Percentiles rank a stretch among this genome's conserved stretches.
Evolutionary conservation across 768 basidiomycete species (phyloP).

Genomic region (Xerocomus spinulosus): DNA sequence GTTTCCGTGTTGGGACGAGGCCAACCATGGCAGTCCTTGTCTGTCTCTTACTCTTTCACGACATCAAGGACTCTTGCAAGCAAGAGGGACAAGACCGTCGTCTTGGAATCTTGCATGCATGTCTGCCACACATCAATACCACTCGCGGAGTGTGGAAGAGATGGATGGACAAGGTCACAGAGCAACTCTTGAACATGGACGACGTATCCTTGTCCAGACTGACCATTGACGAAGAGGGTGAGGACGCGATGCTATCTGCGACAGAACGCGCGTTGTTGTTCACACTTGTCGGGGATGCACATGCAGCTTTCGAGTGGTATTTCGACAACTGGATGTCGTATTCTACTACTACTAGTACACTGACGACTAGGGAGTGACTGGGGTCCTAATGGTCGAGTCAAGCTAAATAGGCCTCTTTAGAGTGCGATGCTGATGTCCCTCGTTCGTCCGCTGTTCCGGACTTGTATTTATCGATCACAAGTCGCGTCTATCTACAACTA

Average conservation of each 20-base stretch:
- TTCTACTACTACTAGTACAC: not conserved
- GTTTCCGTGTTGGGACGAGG: slow-evolving; percentile 15
- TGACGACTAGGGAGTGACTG: slow-evolving; percentile 11
- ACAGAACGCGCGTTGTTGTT: slow-evolving; percentile 9
- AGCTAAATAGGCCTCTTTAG: slow-evolving; percentile 2
- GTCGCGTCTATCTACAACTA: slow-evolving; percentile 10
- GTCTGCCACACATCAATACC: slow-evolving; percentile 13
- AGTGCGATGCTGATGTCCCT: slow-evolving; percentile 15
- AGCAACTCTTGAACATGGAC: slow-evolving; percentile 10
- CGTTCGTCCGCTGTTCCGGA: slow-evolving; percentile 15
- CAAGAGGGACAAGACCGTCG: slow-evolving; percentile 17
- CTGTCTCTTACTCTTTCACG: slow-evolving; percentile 16
- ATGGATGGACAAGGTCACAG: slow-evolving; percentile 21
- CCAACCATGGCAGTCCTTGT: slow-evolving; percentile 18
- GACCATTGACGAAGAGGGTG: slow-evolving; percentile 1
- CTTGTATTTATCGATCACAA: slow-evolving; percentile 34
- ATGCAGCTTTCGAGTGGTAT: slow-evolving; percentile 20
- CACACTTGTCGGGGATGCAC: slow-evolving; percentile 22
- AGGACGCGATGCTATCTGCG: slow-evolving; percentile 1
- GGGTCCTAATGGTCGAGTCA: slow-evolving; percentile 26
- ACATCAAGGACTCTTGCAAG: slow-evolving; percentile 3
- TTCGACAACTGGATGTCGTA: slow-evolving; percentile 9
- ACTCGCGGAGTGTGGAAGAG: slow-evolving; percentile 16
- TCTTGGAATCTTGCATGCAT: slow-evolving; percentile 11
- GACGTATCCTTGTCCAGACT: slow-evolving; percentile 8